Evolutionary conservation across 1,139 yeast genomes (phyloP), one percentile per base, ranked within the genome.

Genomic region (Magnusiomyces clavatus): DNA sequence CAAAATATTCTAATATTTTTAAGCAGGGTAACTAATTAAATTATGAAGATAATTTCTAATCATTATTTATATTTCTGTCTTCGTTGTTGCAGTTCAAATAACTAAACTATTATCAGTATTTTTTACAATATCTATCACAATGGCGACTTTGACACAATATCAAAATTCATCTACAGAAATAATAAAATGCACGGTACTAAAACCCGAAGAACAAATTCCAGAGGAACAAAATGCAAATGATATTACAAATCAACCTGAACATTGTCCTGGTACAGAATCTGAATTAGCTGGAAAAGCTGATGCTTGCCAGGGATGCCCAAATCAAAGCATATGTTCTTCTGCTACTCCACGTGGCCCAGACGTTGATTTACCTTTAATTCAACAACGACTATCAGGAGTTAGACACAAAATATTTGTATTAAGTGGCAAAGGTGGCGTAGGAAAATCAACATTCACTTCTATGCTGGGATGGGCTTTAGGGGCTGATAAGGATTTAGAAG

Each of bases 381-480:
- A 81, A 44, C 77, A 78, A 48, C 77, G 92, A 52, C 71, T 92
- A 54, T 67, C 78, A 1, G 76, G 77, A 49, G 85, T 94, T 34
- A 77, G 82, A 58, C 97, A 92, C 63, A 92, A 92, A 68, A 72
- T 92, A 1, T 72, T 92, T 42, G 95, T 94, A 0, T 73, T 92
- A 3, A 86, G 96, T 1, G 98, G 98, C 12, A 92, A 92, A 70
- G 99, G 99, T 16, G 99, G 99, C 14, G 99, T 92, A 1, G 99
- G 99, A 0, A 92, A 92, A 67, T 87, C 96, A 1, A 94, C 98
- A 0, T 90, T 92, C 66, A 86, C 97, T 0, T 81, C 96, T 11
- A 86, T 92, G 95, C 75, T 92, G 20, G 81, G 95, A 14, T 92
- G 97, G 96, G 97, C 97, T 0, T 71, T 92, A 43, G 95, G 97